These are phyloP conservation scores for Tothia fuscella DNA, from an alignment of 2,329 filamentous ascomycete genomes.

Conservation along the genomic window DNA sequence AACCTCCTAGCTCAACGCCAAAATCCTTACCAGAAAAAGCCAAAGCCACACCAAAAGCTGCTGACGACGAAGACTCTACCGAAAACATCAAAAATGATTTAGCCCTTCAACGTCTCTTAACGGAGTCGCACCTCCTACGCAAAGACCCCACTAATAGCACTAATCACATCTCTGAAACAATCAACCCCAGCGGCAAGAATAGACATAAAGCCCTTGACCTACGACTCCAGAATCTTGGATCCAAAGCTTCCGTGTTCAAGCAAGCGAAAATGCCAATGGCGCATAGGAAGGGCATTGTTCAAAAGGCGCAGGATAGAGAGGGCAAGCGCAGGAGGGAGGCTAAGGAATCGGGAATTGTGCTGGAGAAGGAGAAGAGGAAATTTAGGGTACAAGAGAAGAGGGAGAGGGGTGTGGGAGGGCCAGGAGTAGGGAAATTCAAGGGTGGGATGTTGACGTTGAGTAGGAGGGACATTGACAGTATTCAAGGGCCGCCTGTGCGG, in stretches of 20 bases:
- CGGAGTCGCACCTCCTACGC: slow-evolving; percentile 86
- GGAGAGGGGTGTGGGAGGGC: slow-evolving; percentile 57
- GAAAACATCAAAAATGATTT: slow-evolving; percentile 74
- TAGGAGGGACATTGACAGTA: slow-evolving; percentile 62
- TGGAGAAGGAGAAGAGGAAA: slow-evolving; percentile 50
- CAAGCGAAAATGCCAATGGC: slow-evolving; percentile 85
- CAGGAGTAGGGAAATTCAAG: slow-evolving; percentile 67
- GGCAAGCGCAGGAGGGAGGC: slow-evolving; percentile 64
- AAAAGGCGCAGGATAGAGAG: slow-evolving; percentile 55
- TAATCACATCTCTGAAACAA: slow-evolving; percentile 19
- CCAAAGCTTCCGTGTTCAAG: slow-evolving; percentile 57
- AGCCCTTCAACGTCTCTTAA: slow-evolving; percentile 77
- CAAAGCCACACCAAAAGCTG: slow-evolving; percentile 22
- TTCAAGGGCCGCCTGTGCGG: neutral
- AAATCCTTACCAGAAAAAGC: slow-evolving; percentile 17
- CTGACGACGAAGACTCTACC: slow-evolving; percentile 45
- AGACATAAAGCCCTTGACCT: slow-evolving; percentile 74
- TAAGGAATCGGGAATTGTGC: slow-evolving; percentile 76
- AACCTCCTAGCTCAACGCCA: slow-evolving; percentile 18
- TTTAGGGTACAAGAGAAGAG: slow-evolving; percentile 30
- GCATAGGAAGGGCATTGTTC: slow-evolving; percentile 71
- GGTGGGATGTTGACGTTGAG: slow-evolving; percentile 71
- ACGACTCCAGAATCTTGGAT: slow-evolving; percentile 69
- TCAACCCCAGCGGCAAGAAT: slow-evolving; percentile 49
- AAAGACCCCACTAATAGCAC: slow-evolving; percentile 35